A percentile compares a stretch with the other conserved stretches of the same genome.
These are phyloP conservation scores for Mucor ambiguus DNA, from an alignment of 371 early-diverging fungal species.

Conservation along the genomic window DNA sequence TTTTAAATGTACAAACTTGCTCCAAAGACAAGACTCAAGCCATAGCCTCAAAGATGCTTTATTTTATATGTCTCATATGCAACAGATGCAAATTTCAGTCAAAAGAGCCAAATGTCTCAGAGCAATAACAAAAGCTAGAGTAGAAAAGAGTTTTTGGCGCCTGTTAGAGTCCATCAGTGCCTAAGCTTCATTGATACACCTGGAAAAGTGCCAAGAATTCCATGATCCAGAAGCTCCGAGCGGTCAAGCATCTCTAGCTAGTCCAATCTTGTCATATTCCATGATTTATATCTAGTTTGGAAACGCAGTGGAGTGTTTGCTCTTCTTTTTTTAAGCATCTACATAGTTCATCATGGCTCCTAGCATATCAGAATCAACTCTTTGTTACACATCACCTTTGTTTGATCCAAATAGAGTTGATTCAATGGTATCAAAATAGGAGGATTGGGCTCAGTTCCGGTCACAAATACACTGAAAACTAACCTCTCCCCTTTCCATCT, in stretches of 20 bases:
- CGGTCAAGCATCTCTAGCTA: neutral
- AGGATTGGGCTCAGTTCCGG: slow-evolving; percentile 8
- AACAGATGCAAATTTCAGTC: neutral
- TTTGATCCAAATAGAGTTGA: neutral
- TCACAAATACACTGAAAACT: neutral
- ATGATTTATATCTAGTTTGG: neutral
- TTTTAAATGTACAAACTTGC: too few species aligned
- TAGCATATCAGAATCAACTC: neutral
- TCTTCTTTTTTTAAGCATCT: neutral
- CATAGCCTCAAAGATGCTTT: too few species aligned
- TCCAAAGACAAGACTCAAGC: too few species aligned
- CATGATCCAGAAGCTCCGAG: neutral
- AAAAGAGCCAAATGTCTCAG: neutral
- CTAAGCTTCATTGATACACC: too few species aligned
- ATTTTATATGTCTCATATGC: neutral
- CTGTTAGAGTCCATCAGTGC: too few species aligned
- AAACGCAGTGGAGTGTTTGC: neutral
- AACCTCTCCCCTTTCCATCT: slow-evolving; percentile 1
- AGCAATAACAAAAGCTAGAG: neutral
- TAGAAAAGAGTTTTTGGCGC: neutral
- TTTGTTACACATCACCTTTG: neutral
- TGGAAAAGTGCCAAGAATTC: neutral
- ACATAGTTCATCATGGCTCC: neutral
- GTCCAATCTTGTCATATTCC: neutral
- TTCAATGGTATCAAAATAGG: neutral